Evolutionary conservation across 371 early-diverging fungal genomes (phyloP).

Genomic region (Mucor piriformis): DNA sequence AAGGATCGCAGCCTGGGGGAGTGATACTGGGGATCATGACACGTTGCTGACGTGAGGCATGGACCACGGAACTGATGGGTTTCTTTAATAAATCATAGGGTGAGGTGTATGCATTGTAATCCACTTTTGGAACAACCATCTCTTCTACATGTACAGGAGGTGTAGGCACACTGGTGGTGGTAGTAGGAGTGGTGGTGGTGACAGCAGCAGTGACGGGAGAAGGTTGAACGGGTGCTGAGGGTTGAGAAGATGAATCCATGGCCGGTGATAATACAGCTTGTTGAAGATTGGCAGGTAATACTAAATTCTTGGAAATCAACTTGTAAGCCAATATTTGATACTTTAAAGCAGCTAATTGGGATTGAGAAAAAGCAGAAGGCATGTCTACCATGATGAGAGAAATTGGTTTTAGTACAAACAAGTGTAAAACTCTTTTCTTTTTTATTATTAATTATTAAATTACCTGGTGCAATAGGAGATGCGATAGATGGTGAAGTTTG

Average conservation of each 20-base stretch:
- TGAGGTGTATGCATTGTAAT: constrained; percentile 44
- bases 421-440: not conserved
- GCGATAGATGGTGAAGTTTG: not conserved
- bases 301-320: constrained; percentile 77
- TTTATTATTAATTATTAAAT: not conserved
- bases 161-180: not conserved
- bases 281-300: constrained; percentile 74
- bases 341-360: constrained; percentile 71
- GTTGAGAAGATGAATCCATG: not conserved
- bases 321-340: constrained; percentile 84
- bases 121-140: not conserved
- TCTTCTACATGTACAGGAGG: not conserved
- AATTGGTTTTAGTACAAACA: not conserved
- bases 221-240: too few relatives aligned
- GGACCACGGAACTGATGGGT: constrained; percentile 47
- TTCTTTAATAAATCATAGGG: constrained; percentile 61
- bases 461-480: not conserved
- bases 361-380: constrained; percentile 49
- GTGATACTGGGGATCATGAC: constrained; percentile 72
- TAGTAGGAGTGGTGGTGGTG: not conserved
- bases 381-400: constrained; percentile 4
- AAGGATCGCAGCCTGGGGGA: constrained; percentile 79
- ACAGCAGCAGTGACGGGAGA: not conserved
- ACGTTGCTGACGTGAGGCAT: constrained; percentile 72
- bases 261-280: constrained; percentile 66